Evolutionary conservation across 2,329 filamentous ascomycete genomes (phyloP), one percentile per base, ranked within the genome.

Genomic region (Chaetomium olivaceum): DNA sequence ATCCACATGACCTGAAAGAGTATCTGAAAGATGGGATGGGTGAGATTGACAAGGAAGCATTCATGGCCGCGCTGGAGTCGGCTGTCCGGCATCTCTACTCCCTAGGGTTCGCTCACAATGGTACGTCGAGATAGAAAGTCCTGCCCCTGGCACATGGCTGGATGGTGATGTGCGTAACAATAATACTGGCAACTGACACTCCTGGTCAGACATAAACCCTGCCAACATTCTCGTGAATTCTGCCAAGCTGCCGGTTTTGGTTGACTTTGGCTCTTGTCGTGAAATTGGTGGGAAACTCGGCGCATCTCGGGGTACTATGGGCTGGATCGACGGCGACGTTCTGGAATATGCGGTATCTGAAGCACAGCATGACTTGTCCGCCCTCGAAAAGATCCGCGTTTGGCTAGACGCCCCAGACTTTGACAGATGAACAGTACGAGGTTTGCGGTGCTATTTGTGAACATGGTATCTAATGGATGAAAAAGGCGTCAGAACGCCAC

Each of bases 241-340:
- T 14, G 50, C 12, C 23, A 2, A 25, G 1, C 19, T 54, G 51
- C 51, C 25, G 5, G 51, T 54, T 19, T 29, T 54, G 25, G 27
- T 54, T 8, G 51, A 54, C 52, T 56, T 56, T 23, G 31, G 52
- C 31, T 56, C 52, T 36, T 56, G 52, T 29, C 31, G 31, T 19
- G 29, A 56, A 9, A 23, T 56, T 14, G 31, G 52, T 19, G 7
- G 11, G 7, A 36, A 36, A 3, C 8, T 56, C 19, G 52, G 52
- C 19, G 52, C 29, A 21, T 56, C 52, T 16, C 31, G 52, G 29
- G 52, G 52, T 4, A 56, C 52, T 3, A 14, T 16, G 19, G 52
- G 52, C 29, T 36, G 29, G 31, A 14, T 56, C 9, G 16, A 56
- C 11, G 29, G 52, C 4, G 52, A 56, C 19, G 12, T 33, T n/a